These are phyloP conservation scores for Allomyces arbusculus DNA, from an alignment of 192 early-diverging fungal genomes.

Conservation along the genomic window DNA sequence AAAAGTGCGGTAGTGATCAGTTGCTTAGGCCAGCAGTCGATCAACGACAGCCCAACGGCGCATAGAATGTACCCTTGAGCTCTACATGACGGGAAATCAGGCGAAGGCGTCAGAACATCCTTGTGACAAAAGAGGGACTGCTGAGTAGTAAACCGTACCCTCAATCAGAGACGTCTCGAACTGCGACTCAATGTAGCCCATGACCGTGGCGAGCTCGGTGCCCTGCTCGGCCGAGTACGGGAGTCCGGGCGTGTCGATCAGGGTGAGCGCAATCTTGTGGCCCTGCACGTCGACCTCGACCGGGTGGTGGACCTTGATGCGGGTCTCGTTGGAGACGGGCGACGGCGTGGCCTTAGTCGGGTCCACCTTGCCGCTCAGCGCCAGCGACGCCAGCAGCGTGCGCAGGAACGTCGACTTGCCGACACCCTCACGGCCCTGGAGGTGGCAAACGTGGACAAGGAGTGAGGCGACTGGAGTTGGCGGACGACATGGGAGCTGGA, in stretches of 20 bases:
- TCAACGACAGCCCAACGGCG: too few relatives aligned
- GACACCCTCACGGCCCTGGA: not conserved
- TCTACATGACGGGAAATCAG: too few relatives aligned
- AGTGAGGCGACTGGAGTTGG: too few relatives aligned
- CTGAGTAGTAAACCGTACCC: not conserved
- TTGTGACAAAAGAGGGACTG: too few relatives aligned
- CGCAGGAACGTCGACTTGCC: not conserved
- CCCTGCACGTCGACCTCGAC: not conserved
- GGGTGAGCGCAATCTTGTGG: constrained; percentile 3
- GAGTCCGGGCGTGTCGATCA: constrained; percentile 4
- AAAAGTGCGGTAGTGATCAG: too few relatives aligned
- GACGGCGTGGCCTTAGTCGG: not conserved
- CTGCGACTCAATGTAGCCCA: constrained; percentile 5
- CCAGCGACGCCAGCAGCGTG: not conserved
- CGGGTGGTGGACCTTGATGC: not conserved
- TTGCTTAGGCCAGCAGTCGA: too few relatives aligned
- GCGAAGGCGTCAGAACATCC: too few relatives aligned
- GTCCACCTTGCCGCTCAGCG: not conserved
- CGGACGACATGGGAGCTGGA: too few relatives aligned
- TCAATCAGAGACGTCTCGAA: not conserved
- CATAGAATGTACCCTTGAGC: too few relatives aligned
- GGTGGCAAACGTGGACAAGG: not conserved
- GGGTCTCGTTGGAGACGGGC: not conserved
- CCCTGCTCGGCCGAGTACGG: constrained; percentile 2
- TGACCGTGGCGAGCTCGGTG: constrained; percentile 1